These are phyloP conservation scores for Pyrus communis DNA, from an alignment of 306 rosid species.

Conservation along the genomic window DNA sequence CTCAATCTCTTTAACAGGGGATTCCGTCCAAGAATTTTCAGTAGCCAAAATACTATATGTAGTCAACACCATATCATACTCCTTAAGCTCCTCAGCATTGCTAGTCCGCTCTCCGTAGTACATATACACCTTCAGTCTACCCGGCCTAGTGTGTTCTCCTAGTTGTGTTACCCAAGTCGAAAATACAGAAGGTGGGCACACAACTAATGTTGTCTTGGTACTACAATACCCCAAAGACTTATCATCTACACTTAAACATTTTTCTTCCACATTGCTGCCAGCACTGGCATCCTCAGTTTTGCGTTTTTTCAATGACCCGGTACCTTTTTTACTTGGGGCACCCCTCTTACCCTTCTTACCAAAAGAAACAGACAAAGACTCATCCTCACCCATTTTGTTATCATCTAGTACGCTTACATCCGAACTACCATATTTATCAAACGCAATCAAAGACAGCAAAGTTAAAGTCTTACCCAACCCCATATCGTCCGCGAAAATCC, in stretches of 20 bases:
- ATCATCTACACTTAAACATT: conserved; percentile 10
- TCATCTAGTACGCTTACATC: conserved; percentile 19
- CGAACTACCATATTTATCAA: conserved; percentile 31
- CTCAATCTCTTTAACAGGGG: conserved; percentile 36
- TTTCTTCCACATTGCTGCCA: background rate
- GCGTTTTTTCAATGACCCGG: conserved; percentile 16
- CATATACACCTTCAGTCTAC: conserved; percentile 51
- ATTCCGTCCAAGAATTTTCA: conserved; percentile 14
- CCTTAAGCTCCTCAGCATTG: conserved; percentile 38
- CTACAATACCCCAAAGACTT: background rate
- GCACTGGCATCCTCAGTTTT: conserved; percentile 14
- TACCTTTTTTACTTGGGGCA: conserved; percentile 6
- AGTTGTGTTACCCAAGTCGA: conserved; percentile 62
- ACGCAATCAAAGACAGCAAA: conserved; percentile 55
- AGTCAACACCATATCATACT: conserved; percentile 65
- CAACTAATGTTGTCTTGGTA: conserved; percentile 47
- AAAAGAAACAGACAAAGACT: conserved; percentile 7
- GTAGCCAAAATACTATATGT: conserved; percentile 49
- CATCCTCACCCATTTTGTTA: conserved; percentile 21
- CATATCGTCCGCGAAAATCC: conserved; percentile 72
- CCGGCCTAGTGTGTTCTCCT: conserved; percentile 47
- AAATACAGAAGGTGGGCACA: conserved; percentile 78
- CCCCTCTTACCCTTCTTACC: conserved; percentile 35
- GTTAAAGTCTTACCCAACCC: conserved; percentile 86
- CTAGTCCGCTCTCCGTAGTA: conserved; percentile 66